Conservation (phyloP, 1,284 basidiomycete species). For the Sanguinoderma infundibulare region DNA sequence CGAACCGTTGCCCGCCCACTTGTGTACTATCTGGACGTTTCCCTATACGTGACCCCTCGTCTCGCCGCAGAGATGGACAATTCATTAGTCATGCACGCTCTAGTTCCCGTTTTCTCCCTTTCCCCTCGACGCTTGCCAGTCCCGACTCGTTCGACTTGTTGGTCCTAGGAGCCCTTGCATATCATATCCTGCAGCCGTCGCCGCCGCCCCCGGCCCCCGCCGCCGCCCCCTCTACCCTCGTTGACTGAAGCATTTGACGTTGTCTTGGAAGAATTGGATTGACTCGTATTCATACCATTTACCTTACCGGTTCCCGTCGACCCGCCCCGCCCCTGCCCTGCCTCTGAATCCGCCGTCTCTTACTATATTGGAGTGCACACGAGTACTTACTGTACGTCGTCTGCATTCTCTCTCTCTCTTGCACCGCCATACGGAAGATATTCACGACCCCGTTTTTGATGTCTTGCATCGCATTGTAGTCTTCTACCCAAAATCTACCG, state of each 20-base stretch:
- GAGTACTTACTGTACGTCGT: background rate
- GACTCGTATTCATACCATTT: background rate
- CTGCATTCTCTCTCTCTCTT: background rate
- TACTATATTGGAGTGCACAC: too few species aligned
- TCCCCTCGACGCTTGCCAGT: background rate
- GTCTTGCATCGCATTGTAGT: conserved; percentile 6
- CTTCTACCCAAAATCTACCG: background rate
- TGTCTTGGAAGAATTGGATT: background rate
- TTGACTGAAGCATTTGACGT: background rate
- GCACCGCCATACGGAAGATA: background rate
- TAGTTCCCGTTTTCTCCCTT: background rate
- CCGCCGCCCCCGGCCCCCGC: background rate
- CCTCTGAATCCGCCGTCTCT: too few species aligned
- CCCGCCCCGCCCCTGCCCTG: too few species aligned
- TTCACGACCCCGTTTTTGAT: conserved; percentile 5
- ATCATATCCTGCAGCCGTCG: background rate
- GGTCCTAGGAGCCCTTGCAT: background rate
- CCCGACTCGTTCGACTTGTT: background rate
- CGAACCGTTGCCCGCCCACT: conserved; percentile 7
- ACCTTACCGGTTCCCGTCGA: too few species aligned
- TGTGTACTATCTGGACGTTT: conserved; percentile 25
- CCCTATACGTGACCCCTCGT: conserved; percentile 24
- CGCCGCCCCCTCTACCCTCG: background rate
- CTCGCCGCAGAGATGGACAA: conserved; percentile 23
- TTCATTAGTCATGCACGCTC: conserved; percentile 15